Percentiles rank a stretch among this genome's conserved stretches.
These are phyloP conservation scores for Eucalyptus paniculata DNA, from an alignment of 345 rosid species.

Conservation along the genomic window DNA sequence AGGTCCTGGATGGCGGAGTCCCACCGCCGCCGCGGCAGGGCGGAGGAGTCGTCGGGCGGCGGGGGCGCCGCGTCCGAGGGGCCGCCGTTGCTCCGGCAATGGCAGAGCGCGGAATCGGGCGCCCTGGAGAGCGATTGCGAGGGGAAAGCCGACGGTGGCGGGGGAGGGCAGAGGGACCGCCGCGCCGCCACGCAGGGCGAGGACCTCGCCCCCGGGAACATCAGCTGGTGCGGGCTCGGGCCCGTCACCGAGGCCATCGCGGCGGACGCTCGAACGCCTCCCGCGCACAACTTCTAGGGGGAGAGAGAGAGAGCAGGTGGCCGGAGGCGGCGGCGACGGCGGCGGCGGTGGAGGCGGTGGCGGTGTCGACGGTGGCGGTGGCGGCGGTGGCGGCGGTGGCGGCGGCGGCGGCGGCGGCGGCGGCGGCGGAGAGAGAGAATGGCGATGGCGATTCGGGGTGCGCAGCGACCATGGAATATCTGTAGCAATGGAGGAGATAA, in stretches of 20 bases:
- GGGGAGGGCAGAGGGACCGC: neutral
- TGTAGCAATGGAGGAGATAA: neutral
- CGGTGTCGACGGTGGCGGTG: neutral
- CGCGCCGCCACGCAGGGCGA: slow-evolving; percentile 2
- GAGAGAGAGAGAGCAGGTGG: neutral
- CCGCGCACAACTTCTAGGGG: neutral
- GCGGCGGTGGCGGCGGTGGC: neutral
- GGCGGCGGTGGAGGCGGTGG: neutral
- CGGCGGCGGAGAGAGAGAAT: too few species aligned
- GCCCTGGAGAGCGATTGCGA: slow-evolving; percentile 1
- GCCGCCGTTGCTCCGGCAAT: slow-evolving; percentile 16
- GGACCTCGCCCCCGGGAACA: slow-evolving; percentile 8
- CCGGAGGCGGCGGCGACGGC: neutral
- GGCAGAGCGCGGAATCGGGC: slow-evolving; percentile 27
- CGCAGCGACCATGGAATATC: neutral
- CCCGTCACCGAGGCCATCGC: slow-evolving; percentile 52
- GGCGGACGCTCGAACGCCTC: neutral
- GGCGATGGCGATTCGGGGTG: too few species aligned
- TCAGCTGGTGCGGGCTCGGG: slow-evolving; percentile 33
- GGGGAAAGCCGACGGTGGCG: slow-evolving; percentile 9
- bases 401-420: neutral
- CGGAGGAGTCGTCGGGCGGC: neutral
- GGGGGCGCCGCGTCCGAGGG: slow-evolving; percentile 15
- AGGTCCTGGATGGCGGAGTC: slow-evolving; percentile 44
- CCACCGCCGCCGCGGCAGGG: slow-evolving; percentile 23